Evolutionary conservation across 768 basidiomycete genomes (phyloP).

Genomic region (Auricularia sp.): DNA sequence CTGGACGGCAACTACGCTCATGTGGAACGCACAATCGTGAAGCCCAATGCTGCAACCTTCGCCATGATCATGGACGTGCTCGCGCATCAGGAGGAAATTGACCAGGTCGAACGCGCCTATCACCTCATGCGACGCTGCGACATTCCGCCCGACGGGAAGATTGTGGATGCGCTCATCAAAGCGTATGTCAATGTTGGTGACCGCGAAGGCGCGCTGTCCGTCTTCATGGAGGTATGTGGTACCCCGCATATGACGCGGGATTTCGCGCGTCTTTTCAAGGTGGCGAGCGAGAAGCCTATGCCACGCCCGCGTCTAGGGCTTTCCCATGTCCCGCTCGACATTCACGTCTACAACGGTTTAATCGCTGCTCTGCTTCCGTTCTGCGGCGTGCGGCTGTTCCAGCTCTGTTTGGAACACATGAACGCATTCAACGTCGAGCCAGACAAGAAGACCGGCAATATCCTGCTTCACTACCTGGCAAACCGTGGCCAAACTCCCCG

Average conservation of each 20-base stretch:
- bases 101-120: conserved; percentile 33
- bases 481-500: conserved; percentile 34
- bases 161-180: conserved; percentile 45
- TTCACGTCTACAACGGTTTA: not conserved
- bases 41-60: conserved; percentile 51
- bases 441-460: conserved; percentile 43
- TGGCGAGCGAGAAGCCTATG: conserved; percentile 18
- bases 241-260: conserved; percentile 10
- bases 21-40: not conserved
- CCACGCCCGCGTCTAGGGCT: not conserved
- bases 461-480: conserved; percentile 44
- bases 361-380: not conserved
- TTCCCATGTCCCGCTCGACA: not conserved
- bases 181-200: conserved; percentile 40
- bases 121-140: conserved; percentile 36
- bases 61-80: conserved; percentile 51
- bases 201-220: conserved; percentile 38
- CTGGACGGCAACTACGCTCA: conserved; percentile 4
- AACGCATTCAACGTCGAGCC: conserved; percentile 36
- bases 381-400: conserved; percentile 1
- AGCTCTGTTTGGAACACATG: conserved; percentile 29
- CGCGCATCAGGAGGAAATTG: conserved; percentile 32
- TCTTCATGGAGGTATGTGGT: conserved; percentile 40
- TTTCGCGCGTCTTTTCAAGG: conserved; percentile 15
- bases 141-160: conserved; percentile 35